Conservation (phyloP, 1,284 basidiomycete genomes). For the Ceratobasidium papillatum region DNA sequence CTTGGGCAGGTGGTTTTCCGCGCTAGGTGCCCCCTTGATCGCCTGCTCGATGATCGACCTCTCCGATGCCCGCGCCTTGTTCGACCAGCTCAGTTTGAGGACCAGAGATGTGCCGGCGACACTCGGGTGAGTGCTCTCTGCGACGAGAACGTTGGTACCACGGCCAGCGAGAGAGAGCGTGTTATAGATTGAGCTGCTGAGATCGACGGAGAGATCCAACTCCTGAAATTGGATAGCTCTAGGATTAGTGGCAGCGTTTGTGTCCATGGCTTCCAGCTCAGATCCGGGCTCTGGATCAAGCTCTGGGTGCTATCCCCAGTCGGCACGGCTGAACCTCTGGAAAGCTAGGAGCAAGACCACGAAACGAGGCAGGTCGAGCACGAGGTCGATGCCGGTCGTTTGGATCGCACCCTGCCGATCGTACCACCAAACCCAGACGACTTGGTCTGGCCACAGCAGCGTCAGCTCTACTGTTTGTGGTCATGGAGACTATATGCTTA, state of each 20-base stretch:
- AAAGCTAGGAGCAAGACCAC: slow-evolving; percentile 22
- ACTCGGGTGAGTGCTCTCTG: neutral
- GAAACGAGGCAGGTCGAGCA: slow-evolving; percentile 14
- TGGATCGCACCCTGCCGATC: slow-evolving; percentile 37
- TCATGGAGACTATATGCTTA: neutral
- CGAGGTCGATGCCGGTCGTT: slow-evolving; percentile 17
- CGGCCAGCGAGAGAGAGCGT: neutral
- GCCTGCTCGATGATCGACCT: neutral
- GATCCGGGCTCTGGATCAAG: slow-evolving; percentile 49
- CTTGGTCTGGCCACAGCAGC: neutral
- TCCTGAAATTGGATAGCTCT: neutral
- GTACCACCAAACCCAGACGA: slow-evolving; percentile 32
- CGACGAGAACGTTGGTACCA: neutral
- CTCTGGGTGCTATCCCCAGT: slow-evolving; percentile 3
- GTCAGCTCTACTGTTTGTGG: neutral
- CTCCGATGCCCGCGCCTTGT: neutral
- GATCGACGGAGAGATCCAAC: neutral
- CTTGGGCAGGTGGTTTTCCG: neutral
- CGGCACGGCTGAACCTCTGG: neutral
- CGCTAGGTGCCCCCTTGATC: neutral
- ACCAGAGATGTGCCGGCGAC: neutral
- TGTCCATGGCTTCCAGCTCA: slow-evolving; percentile 41
- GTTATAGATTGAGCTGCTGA: neutral
- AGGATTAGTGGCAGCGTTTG: neutral
- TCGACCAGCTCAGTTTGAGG: neutral